Evolutionary conservation across 805 yeast species (phyloP).

Genomic region (Saccharomyces kudriavzevii): DNA sequence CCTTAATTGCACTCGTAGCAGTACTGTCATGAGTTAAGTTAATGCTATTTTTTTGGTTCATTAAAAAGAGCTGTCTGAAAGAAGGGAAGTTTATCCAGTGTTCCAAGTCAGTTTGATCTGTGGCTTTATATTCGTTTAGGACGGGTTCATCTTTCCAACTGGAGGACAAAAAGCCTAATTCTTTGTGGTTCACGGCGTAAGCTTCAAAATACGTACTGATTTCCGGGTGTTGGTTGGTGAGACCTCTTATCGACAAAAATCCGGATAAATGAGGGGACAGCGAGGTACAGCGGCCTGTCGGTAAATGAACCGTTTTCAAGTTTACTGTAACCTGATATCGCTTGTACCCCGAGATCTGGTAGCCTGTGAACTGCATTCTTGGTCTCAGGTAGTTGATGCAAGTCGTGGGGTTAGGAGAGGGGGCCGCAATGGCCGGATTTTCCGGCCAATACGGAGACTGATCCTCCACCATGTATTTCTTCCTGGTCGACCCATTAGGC

Average conservation of each 20-base stretch:
- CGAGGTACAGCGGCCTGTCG: slow-evolving; percentile 11
- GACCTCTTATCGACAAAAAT: slow-evolving; percentile 56
- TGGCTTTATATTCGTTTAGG: slow-evolving; percentile 45
- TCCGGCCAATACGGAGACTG: slow-evolving; percentile 3
- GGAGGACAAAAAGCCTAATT: slow-evolving; percentile 25
- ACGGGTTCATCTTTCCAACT: slow-evolving; percentile 23
- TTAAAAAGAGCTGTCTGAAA: slow-evolving; percentile 30
- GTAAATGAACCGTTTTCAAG: slow-evolving; percentile 48
- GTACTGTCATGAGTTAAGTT: background rate
- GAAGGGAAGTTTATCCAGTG: slow-evolving; percentile 58
- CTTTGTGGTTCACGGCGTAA: slow-evolving; percentile 23
- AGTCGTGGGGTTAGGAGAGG: background rate
- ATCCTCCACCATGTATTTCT: slow-evolving; percentile 12
- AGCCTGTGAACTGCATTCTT: slow-evolving; percentile 28
- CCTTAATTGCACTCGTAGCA: background rate
- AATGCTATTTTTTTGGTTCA: background rate
- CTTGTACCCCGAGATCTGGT: slow-evolving; percentile 30
- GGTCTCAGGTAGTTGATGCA: slow-evolving; percentile 21
- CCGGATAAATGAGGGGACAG: slow-evolving; percentile 44
- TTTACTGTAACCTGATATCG: slow-evolving; percentile 47
- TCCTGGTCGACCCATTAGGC: slow-evolving; percentile 1
- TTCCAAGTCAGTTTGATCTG: slow-evolving; percentile 46
- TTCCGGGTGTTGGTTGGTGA: slow-evolving; percentile 59
- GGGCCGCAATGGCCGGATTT: background rate
- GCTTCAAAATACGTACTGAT: slow-evolving; percentile 68